Evolutionary conservation across 495 filamentous ascomycete species (phyloP).

Genomic region (Penicillium verhagenii): DNA sequence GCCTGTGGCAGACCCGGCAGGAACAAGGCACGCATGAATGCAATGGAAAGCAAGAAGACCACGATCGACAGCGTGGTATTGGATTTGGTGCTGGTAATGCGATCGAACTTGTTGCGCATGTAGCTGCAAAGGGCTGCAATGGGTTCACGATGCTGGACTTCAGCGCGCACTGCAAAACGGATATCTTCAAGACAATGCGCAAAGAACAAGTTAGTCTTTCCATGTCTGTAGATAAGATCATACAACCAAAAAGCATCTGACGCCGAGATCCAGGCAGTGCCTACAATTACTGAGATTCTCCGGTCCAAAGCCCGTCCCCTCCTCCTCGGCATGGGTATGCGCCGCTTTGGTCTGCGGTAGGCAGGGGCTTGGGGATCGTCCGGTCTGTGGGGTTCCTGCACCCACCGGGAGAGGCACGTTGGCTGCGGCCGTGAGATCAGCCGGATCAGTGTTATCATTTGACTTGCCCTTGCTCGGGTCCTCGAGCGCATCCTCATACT

Average conservation of each 20-base stretch:
- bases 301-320: constrained; percentile 33
- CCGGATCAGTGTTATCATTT: constrained; percentile 35
- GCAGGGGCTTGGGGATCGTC: constrained; percentile 50
- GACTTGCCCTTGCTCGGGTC: constrained; percentile 21
- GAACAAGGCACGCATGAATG: constrained; percentile 62
- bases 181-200: constrained; percentile 59
- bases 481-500: constrained; percentile 56
- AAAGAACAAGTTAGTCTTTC: constrained; percentile 37
- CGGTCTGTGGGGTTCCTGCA: constrained; percentile 52
- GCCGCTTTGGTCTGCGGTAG: constrained; percentile 22
- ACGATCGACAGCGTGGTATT: constrained; percentile 63
- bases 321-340: constrained; percentile 26
- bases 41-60: constrained; percentile 56
- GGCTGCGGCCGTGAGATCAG: constrained; percentile 56
- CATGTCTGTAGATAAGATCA: constrained; percentile 24
- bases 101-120: constrained; percentile 54
- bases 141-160: constrained; percentile 84
- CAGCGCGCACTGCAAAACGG: constrained; percentile 78
- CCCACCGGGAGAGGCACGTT: constrained; percentile 55
- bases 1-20: constrained; percentile 63
- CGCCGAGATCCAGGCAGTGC: constrained; percentile 27
- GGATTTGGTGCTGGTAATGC: constrained; percentile 57
- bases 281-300: constrained; percentile 57
- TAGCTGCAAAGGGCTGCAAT: constrained; percentile 71
- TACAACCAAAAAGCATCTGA: neutral